phyloP scores from a whole-genome alignment of 2,329 filamentous ascomycete species.

The Chrysosphaeria jannelii region DNA sequence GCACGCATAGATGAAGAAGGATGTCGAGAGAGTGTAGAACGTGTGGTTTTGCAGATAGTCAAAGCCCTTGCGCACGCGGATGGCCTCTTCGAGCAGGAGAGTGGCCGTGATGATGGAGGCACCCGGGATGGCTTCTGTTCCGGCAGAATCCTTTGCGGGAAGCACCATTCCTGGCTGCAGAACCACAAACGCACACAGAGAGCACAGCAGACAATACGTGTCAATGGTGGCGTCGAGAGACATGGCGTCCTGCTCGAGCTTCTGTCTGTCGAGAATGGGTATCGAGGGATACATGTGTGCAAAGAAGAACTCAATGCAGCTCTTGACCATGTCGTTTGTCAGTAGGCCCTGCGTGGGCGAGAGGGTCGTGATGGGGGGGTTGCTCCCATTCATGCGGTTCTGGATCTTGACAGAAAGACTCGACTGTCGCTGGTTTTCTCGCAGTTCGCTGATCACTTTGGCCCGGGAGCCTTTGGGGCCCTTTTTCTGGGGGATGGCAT shows the following conservation, averaged over 20 bases:
- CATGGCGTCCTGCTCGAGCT: slow-evolving; percentile 24
- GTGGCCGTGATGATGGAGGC: slow-evolving; percentile 32
- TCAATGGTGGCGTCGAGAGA: slow-evolving; percentile 32
- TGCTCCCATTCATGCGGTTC: slow-evolving; percentile 24
- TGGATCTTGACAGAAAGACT: slow-evolving; percentile 31
- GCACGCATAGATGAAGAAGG: slow-evolving; percentile 48
- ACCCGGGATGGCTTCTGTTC: slow-evolving; percentile 23
- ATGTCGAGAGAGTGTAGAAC: slow-evolving; percentile 33
- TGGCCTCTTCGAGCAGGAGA: slow-evolving; percentile 33
- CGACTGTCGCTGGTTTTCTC: slow-evolving; percentile 35
- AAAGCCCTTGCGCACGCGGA: slow-evolving; percentile 30
- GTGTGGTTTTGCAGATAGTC: slow-evolving; percentile 27
- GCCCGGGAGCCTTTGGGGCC: slow-evolving; percentile 45
- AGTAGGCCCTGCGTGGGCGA: slow-evolving; percentile 28
- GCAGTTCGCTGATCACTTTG: slow-evolving; percentile 45
- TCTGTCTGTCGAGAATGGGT: slow-evolving; percentile 27
- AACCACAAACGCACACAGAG: slow-evolving; percentile 37
- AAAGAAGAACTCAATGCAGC: slow-evolving; percentile 38
- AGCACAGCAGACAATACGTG: slow-evolving; percentile 30
- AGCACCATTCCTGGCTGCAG: slow-evolving; percentile 36
- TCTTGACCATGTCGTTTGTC: slow-evolving; percentile 29
- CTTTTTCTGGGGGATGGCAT: slow-evolving; percentile 47
- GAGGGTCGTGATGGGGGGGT: slow-evolving; percentile 11
- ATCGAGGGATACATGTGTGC: slow-evolving; percentile 31
- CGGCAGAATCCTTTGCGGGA: slow-evolving; percentile 19